Evolutionary conservation across 345 rosid genomes (phyloP), one percentile per base, ranked within the genome.

Genomic region (Aquilaria malaccensis): DNA sequence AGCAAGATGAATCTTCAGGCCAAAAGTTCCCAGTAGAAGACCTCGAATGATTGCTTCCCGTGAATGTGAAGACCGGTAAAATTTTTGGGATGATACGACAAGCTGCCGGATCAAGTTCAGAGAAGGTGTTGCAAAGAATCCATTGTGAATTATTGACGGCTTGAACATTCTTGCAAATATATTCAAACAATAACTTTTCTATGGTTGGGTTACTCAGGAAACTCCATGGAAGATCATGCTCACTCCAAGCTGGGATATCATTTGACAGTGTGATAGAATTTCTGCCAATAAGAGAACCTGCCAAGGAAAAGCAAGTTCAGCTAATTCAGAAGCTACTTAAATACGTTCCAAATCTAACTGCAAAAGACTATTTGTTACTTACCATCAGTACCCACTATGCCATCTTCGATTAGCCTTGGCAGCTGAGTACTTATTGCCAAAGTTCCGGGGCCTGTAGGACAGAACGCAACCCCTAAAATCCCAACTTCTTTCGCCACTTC

Each of bases 1-100:
- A 55, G 71, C 74, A 66, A 37, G 75, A 59, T 29, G 60, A 59
- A 50, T 80, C 79, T 74, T 74, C 77, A 0, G 67, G 57, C 75
- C 67, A 62, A 0, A 77, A 68, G 75, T 68, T 77, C 51, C 73
- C 70, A 0, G 61, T 43, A 3, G 30, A 56, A 52, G 22, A 54
- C 14, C 32, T 29, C 7, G 30, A 53, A 55, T 43, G 59, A 30
- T 43, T 12, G 13, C 50, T 53, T 13, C 51, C 46, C 6, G 59
- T 61, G 22, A 80, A 60, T 2, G 81, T 66, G 47, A 81, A 79
- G 3, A 74, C 50, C 1, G 79, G 63, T 55, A 76, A 10, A 30
- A 66, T 63, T 9, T 66, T 61, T 0, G 70, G 76, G 55, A 64
- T 4, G 45, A 66, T 11, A 43, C 69, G 15, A 56, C 31, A 62